Percentiles rank a stretch among this genome's conserved stretches.
Evolutionary conservation across 257 asterid species (phyloP).

Genomic region (Nicotiana attenuata): DNA sequence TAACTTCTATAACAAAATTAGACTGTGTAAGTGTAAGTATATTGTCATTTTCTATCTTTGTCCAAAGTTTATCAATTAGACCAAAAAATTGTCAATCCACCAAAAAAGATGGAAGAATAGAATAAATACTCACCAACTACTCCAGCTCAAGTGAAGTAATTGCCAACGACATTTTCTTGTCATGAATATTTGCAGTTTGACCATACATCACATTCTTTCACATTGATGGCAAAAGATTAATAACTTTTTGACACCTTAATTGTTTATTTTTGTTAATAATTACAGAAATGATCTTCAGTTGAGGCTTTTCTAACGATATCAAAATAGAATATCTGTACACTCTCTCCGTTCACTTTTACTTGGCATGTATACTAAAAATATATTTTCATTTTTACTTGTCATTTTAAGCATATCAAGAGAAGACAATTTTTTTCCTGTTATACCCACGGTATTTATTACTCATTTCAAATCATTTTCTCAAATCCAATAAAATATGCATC

Average conservation of each 20-base stretch:
- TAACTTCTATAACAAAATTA: slow-evolving; percentile 5
- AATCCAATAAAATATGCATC: too few relatives aligned
- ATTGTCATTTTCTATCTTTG: neutral
- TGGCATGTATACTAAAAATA: too few relatives aligned
- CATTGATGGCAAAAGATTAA: neutral
- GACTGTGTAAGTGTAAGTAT: neutral
- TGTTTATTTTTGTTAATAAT: neutral
- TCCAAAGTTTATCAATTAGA: neutral
- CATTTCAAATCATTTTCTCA: too few relatives aligned
- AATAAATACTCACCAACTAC: slow-evolving; percentile 11
- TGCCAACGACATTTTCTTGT: neutral
- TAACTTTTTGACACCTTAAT: neutral
- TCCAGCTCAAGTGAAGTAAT: neutral
- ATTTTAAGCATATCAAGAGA: too few relatives aligned
- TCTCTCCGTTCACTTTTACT: too few relatives aligned
- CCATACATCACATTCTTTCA: neutral
- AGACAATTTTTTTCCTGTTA: too few relatives aligned
- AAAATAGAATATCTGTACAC: neutral
- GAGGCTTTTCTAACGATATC: neutral
- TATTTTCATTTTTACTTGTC: too few relatives aligned
- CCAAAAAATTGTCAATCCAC: neutral
- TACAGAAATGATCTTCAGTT: neutral
- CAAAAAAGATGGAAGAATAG: neutral
- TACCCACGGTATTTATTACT: too few relatives aligned
- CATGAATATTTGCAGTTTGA: neutral